Percentiles rank a stretch among this genome's conserved stretches.
phyloP scores from a whole-genome alignment of 129 eudicot species.

The Gnaphalium uliginosum region DNA sequence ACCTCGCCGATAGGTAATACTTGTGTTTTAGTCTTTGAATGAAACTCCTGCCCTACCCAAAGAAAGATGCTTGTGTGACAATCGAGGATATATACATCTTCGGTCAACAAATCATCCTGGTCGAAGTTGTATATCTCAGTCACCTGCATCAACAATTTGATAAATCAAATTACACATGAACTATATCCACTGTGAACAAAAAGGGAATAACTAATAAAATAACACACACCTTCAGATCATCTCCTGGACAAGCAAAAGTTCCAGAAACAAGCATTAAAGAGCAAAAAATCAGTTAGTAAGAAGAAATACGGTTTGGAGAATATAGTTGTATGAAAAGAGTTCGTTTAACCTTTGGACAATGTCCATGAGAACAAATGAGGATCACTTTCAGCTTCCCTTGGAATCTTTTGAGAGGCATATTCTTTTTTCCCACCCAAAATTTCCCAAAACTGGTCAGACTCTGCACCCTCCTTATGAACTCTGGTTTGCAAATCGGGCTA shows the following conservation, averaged over 20 bases:
- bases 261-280: slow-evolving; percentile 29
- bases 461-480: slow-evolving; percentile 74
- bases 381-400: slow-evolving; percentile 65
- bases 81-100: slow-evolving; percentile 71
- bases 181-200: not conserved
- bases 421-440: slow-evolving; percentile 72
- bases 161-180: not conserved
- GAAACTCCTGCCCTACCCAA: slow-evolving; percentile 80
- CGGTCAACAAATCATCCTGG: slow-evolving; percentile 90
- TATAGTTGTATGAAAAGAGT: not conserved
- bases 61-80: slow-evolving; percentile 67
- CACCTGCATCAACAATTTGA: slow-evolving; percentile 47
- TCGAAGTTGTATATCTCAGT: slow-evolving; percentile 75
- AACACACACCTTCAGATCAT: slow-evolving; percentile 61
- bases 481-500: slow-evolving; percentile 80
- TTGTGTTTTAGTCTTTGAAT: slow-evolving; percentile 51
- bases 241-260: slow-evolving; percentile 44
- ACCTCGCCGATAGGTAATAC: slow-evolving; percentile 76
- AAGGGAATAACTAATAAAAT: not conserved
- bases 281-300: slow-evolving; percentile 20
- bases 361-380: slow-evolving; percentile 87
- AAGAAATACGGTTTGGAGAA: slow-evolving; percentile 5
- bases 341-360: slow-evolving; percentile 50
- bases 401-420: slow-evolving; percentile 59
- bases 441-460: slow-evolving; percentile 88